A percentile compares a stretch with the other conserved stretches of the same genome.
Evolutionary conservation across 768 basidiomycete species (phyloP).

Genomic region (Calocybe cyanea): DNA sequence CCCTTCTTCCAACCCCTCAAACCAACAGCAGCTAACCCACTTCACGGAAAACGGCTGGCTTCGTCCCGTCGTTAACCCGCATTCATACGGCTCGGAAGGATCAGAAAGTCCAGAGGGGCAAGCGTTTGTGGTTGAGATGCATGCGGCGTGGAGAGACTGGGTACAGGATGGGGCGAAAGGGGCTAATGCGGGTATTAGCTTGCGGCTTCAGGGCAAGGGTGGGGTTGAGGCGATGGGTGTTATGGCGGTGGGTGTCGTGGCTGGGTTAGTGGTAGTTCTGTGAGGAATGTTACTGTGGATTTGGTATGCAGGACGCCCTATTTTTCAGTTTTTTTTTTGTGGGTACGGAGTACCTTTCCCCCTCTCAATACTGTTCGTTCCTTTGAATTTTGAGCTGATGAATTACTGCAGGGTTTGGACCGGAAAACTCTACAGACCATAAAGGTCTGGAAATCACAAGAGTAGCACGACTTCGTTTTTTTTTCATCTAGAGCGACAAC

Average conservation of each 20-base stretch:
- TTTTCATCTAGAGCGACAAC: too few relatives aligned
- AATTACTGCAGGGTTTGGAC: too few relatives aligned
- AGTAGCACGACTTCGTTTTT: too few relatives aligned
- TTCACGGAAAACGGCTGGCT: slow-evolving; percentile 64
- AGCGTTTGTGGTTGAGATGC: slow-evolving; percentile 74
- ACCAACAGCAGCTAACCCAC: slow-evolving; percentile 30
- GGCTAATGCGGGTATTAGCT: slow-evolving; percentile 31
- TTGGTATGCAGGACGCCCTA: too few relatives aligned
- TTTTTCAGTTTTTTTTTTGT: too few relatives aligned
- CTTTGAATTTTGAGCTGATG: too few relatives aligned
- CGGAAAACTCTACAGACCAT: too few relatives aligned
- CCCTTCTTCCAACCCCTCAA: too few relatives aligned
- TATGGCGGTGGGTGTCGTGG: background rate
- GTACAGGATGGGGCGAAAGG: slow-evolving; percentile 50
- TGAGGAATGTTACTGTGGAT: slow-evolving; percentile 6
- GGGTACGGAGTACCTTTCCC: too few relatives aligned
- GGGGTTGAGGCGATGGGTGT: background rate
- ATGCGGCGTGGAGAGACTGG: slow-evolving; percentile 79
- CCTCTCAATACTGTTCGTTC: too few relatives aligned
- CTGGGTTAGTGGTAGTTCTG: slow-evolving; percentile 2
- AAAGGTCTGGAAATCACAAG: too few relatives aligned
- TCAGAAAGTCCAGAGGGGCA: slow-evolving; percentile 67
- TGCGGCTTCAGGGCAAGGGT: background rate
- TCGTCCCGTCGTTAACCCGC: slow-evolving; percentile 72
- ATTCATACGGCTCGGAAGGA: slow-evolving; percentile 45